Conservation (phyloP, 306 rosid genomes). For the Acacia melanoxylon region DNA sequence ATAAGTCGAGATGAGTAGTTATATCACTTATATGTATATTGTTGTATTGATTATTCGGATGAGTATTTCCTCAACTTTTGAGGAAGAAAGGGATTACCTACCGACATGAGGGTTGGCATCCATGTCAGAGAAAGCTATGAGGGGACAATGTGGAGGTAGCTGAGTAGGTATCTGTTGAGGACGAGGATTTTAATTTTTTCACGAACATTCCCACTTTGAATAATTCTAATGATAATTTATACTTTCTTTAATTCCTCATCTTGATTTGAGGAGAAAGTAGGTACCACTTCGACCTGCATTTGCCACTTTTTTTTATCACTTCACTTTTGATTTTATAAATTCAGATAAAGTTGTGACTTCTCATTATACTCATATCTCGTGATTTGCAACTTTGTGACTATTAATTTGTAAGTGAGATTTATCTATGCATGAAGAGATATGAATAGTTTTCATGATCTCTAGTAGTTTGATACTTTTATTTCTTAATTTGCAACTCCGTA, state of each 20-base stretch:
- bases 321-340: not conserved
- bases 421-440: too few relatives aligned
- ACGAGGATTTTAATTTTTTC: not conserved
- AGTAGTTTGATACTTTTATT: too few relatives aligned
- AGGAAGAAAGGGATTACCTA: not conserved
- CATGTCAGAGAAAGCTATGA: not conserved
- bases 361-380: not conserved
- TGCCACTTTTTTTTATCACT: too few relatives aligned
- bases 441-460: not conserved
- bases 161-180: not conserved
- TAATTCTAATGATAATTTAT: not conserved
- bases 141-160: not conserved
- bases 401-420: not conserved
- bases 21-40: too few relatives aligned
- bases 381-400: not conserved
- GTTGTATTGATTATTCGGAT: not conserved
- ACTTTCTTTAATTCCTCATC: not conserved
- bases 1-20: too few relatives aligned
- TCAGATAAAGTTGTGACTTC: not conserved
- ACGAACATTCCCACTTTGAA: not conserved
- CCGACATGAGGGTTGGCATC: conserved; percentile 23
- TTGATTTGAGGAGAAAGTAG: not conserved
- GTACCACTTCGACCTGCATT: not conserved
- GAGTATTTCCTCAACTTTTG: not conserved
- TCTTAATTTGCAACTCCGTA: not conserved